Conservation (phyloP, 495 filamentous ascomycete genomes). For the Podospora pseudocomata region DNA sequence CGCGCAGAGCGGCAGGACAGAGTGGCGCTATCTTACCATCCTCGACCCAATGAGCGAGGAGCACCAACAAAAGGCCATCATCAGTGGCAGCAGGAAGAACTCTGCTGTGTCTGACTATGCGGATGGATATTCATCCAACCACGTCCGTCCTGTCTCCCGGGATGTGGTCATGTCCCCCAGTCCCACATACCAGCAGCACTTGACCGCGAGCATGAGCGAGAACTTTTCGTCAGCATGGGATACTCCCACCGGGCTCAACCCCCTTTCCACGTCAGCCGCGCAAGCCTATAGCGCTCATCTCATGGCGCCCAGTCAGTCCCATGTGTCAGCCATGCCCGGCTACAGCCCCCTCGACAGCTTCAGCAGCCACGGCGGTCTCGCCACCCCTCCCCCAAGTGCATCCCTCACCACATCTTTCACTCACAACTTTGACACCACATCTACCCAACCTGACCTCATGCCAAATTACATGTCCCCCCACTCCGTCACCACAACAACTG, state of each 20-base stretch:
- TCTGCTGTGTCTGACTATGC: slow-evolving; percentile 5
- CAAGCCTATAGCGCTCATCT: slow-evolving; percentile 22
- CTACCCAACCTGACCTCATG: slow-evolving; percentile 10
- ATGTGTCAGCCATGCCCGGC: background rate
- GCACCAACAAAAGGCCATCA: slow-evolving; percentile 43
- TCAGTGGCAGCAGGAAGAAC: slow-evolving; percentile 19
- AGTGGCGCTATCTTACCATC: slow-evolving; percentile 48
- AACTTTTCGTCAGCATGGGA: slow-evolving; percentile 43
- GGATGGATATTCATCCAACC: background rate
- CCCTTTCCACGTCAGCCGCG: slow-evolving; percentile 10
- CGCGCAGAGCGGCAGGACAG: slow-evolving; percentile 28
- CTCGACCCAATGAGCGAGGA: slow-evolving; percentile 44
- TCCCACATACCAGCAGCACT: slow-evolving; percentile 40
- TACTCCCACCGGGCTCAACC: slow-evolving; percentile 8
- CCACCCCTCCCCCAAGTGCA: slow-evolving; percentile 33
- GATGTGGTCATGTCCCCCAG: slow-evolving; percentile 44
- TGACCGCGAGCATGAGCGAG: slow-evolving; percentile 44
- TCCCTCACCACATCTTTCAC: slow-evolving; percentile 27
- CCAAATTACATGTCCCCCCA: slow-evolving; percentile 16
- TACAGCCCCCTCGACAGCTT: slow-evolving; percentile 23
- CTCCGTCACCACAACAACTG: slow-evolving; percentile 3
- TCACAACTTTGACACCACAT: slow-evolving; percentile 21
- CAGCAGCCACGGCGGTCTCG: slow-evolving; percentile 24
- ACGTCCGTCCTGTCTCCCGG: slow-evolving; percentile 23
- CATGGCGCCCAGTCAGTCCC: slow-evolving; percentile 6